These are phyloP conservation scores for Peribolospora kevripleyi DNA, from an alignment of 768 basidiomycete genomes.

Conservation along the genomic window DNA sequence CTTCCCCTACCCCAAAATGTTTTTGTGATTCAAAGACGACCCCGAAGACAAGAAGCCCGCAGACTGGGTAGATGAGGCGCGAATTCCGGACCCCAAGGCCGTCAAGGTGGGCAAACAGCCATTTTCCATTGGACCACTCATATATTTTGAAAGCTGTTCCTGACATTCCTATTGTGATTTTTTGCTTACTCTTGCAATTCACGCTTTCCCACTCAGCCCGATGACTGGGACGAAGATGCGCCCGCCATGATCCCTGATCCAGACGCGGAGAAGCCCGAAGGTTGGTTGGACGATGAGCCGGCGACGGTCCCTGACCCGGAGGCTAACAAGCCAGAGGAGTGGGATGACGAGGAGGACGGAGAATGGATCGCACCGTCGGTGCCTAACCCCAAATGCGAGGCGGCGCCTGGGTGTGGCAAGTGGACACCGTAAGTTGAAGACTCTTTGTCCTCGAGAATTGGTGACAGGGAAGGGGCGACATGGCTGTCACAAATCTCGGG, in stretches of 20 bases:
- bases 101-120: conserved; percentile 31
- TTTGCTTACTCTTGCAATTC: background rate
- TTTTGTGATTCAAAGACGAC: conserved; percentile 31
- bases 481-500: background rate
- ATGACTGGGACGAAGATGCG: conserved; percentile 93
- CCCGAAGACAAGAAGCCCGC: conserved; percentile 68
- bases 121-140: no score
- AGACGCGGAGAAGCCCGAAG: conserved; percentile 70
- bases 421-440: conserved; percentile 34
- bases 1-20: no score
- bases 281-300: conserved; percentile 83
- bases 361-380: conserved; percentile 87
- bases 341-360: conserved; percentile 98
- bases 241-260: conserved; percentile 75
- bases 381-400: conserved; percentile 63
- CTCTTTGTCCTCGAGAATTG: background rate
- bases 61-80: conserved; percentile 76
- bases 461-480: conserved; percentile 12
- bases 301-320: conserved; percentile 55
- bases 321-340: conserved; percentile 84
- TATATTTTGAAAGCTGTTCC: no score
- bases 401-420: conserved; percentile 78
- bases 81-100: conserved; percentile 62
- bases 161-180: background rate
- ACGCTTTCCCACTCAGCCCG: conserved; percentile 30